phyloP scores from a whole-genome alignment of 2,329 filamentous ascomycete genomes.

The Fusarium scirpi region DNA sequence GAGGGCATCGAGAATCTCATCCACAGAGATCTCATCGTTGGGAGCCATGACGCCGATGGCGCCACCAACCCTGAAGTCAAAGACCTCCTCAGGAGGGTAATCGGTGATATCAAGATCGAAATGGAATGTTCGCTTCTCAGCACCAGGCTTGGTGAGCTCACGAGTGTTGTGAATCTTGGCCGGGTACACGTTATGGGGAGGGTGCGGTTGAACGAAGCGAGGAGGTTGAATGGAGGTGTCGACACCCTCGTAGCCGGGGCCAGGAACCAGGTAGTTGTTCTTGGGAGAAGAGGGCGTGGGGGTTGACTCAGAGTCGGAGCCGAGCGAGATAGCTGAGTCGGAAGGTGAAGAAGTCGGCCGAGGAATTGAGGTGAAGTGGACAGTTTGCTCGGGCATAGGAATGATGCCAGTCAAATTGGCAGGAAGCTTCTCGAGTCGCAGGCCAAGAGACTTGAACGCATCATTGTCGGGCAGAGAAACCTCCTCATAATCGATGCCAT shows the following conservation, averaged over 20 bases:
- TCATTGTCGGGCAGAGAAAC: constrained; percentile 79
- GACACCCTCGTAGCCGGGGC: constrained; percentile 57
- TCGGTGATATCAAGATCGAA: constrained; percentile 97
- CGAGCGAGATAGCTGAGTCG: constrained; percentile 63
- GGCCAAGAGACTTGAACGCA: constrained; percentile 82
- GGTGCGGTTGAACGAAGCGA: constrained; percentile 91
- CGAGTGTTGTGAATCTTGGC: constrained; percentile 88
- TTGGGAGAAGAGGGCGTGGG: constrained; percentile 26
- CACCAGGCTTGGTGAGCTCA: constrained; percentile 87
- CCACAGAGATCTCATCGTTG: constrained; percentile 81
- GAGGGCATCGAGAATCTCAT: constrained; percentile 85
- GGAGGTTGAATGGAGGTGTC: constrained; percentile 80
- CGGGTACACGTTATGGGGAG: constrained; percentile 90
- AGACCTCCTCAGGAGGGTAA: constrained; percentile 84
- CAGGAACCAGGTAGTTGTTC: constrained; percentile 42
- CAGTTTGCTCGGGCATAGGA: constrained; percentile 79
- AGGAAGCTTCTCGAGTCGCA: constrained; percentile 81
- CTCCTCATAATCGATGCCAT: constrained; percentile 64
- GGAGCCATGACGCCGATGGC: constrained; percentile 94
- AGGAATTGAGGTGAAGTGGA: constrained; percentile 74
- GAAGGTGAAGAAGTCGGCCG: constrained; percentile 53
- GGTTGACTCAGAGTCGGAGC: constrained; percentile 49
- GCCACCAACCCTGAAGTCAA: constrained; percentile 96
- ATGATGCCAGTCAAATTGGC: constrained; percentile 77
- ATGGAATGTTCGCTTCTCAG: constrained; percentile 97